A percentile compares a stretch with the other conserved stretches of the same genome.
phyloP scores from a whole-genome alignment of 768 basidiomycete species.

The Thelephora aurantiotincta region DNA sequence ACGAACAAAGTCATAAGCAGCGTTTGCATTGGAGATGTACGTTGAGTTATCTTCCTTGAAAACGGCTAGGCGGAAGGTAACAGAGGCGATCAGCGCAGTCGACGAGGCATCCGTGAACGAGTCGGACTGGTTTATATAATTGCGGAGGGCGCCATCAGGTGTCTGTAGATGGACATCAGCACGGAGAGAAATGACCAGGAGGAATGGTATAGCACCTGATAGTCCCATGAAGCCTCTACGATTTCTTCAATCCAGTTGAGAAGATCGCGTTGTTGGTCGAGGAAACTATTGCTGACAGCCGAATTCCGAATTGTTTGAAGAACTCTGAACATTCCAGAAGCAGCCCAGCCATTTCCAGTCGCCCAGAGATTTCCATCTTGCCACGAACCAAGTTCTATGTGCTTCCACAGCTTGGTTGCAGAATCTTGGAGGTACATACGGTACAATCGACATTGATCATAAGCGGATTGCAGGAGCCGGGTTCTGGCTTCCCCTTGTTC shows the following conservation, averaged over 20 bases:
- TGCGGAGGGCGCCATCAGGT: slow-evolving; percentile 31
- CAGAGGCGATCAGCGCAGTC: slow-evolving; percentile 43
- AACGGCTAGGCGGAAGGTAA: slow-evolving; percentile 38
- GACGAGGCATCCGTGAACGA: slow-evolving; percentile 41
- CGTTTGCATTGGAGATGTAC: slow-evolving; percentile 26
- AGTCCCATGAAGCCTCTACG: slow-evolving; percentile 24
- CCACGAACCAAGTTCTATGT: slow-evolving; percentile 32
- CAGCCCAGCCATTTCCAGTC: slow-evolving; percentile 63
- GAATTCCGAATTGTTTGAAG: slow-evolving; percentile 36
- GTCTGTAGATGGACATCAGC: slow-evolving; percentile 14
- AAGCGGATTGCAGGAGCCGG: slow-evolving; percentile 31
- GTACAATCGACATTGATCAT: slow-evolving; percentile 43
- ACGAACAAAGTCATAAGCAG: slow-evolving; percentile 23
- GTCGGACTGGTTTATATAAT: slow-evolving; percentile 33
- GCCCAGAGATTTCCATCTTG: slow-evolving; percentile 41
- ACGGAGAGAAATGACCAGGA: neutral
- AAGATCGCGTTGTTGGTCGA: slow-evolving; percentile 27
- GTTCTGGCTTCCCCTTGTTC: slow-evolving; percentile 21
- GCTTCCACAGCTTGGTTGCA: slow-evolving; percentile 35
- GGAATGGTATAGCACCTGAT: slow-evolving; percentile 22
- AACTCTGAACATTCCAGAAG: slow-evolving; percentile 51
- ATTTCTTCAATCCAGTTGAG: slow-evolving; percentile 43
- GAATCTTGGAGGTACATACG: slow-evolving; percentile 33
- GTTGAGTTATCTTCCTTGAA: slow-evolving; percentile 21
- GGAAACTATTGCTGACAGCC: slow-evolving; percentile 21